These are phyloP conservation scores for Apiospora aurea DNA, from an alignment of 2,329 filamentous ascomycete species.

Conservation along the genomic window DNA sequence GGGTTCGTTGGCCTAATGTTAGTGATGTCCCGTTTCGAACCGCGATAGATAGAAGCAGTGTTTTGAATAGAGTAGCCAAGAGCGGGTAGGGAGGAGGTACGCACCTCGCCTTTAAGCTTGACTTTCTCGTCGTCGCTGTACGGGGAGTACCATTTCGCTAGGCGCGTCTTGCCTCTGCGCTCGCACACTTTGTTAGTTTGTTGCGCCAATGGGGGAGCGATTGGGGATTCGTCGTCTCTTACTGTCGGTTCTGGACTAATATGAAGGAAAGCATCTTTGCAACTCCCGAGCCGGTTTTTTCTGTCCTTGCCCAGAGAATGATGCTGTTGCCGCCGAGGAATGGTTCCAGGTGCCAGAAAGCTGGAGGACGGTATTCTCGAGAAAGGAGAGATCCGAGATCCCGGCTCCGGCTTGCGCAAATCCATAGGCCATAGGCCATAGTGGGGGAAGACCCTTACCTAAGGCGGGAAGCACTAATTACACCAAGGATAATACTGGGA, in stretches of 20 bases:
- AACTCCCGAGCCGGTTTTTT: neutral
- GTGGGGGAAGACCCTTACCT: slow-evolving; percentile 12
- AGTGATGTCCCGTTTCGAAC: neutral
- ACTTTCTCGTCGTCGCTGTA: slow-evolving; percentile 99
- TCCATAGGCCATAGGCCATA: neutral
- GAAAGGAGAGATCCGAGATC: slow-evolving; percentile 15
- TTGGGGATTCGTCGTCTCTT: slow-evolving; percentile 30
- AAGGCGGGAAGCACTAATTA: neutral
- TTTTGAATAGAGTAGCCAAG: neutral
- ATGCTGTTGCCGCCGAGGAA: slow-evolving; percentile 1
- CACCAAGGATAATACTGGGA: neutral
- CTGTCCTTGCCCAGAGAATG: neutral
- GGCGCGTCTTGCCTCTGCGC: slow-evolving; percentile 92
- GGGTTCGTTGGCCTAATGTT: slow-evolving; percentile 21
- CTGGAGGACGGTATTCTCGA: neutral
- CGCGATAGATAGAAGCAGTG: neutral
- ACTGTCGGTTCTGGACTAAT: slow-evolving; percentile 53
- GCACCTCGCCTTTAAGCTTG: slow-evolving; percentile 95
- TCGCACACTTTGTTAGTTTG: slow-evolving; percentile 5
- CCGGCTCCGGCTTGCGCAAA: neutral
- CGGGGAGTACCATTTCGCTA: slow-evolving; percentile 98
- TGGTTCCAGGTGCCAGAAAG: slow-evolving; percentile 23
- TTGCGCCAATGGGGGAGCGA: slow-evolving; percentile 9
- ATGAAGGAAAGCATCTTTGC: slow-evolving; percentile 50
- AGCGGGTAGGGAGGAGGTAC: slow-evolving; percentile 30